These are phyloP conservation scores for Lasiosphaeria miniovina DNA, from an alignment of 495 filamentous ascomycete genomes.

Conservation along the genomic window DNA sequence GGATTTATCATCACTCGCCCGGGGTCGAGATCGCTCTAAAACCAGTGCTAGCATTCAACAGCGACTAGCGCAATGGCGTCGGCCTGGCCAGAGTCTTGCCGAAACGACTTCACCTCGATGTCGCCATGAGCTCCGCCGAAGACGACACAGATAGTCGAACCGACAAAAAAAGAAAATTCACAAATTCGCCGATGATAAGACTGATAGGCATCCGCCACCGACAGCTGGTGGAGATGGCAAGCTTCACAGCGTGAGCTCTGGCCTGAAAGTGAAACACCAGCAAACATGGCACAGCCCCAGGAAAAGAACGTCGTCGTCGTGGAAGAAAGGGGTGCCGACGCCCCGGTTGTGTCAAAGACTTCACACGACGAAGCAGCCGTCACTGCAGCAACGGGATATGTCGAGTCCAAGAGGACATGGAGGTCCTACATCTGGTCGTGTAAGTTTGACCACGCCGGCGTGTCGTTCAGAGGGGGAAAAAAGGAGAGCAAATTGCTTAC, in stretches of 20 bases:
- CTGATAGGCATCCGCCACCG: not conserved
- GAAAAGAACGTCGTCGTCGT: constrained; percentile 10
- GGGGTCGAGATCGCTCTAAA: not conserved
- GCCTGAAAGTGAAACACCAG: not conserved
- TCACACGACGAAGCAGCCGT: not conserved
- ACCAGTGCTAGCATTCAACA: not conserved
- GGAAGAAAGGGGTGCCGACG: not conserved
- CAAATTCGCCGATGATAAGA: not conserved
- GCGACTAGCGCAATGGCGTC: not conserved
- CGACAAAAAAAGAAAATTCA: not conserved
- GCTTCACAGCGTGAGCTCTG: not conserved
- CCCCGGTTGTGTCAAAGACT: not conserved
- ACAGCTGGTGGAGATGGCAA: not conserved
- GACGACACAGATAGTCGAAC: constrained; percentile 7
- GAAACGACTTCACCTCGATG: not conserved
- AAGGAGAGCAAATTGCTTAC: not conserved
- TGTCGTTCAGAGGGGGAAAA: not conserved
- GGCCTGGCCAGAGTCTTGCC: not conserved
- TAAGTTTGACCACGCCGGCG: not conserved
- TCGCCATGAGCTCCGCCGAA: constrained; percentile 6
- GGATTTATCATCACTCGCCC: not conserved
- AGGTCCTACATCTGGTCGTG: constrained; percentile 51
- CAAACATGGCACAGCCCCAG: constrained; percentile 14
- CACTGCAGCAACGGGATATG: not conserved
- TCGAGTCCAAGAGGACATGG: constrained; percentile 32